phyloP scores from a whole-genome alignment of 2,329 filamentous ascomycete species.

The Ophiostoma angusticollis region DNA sequence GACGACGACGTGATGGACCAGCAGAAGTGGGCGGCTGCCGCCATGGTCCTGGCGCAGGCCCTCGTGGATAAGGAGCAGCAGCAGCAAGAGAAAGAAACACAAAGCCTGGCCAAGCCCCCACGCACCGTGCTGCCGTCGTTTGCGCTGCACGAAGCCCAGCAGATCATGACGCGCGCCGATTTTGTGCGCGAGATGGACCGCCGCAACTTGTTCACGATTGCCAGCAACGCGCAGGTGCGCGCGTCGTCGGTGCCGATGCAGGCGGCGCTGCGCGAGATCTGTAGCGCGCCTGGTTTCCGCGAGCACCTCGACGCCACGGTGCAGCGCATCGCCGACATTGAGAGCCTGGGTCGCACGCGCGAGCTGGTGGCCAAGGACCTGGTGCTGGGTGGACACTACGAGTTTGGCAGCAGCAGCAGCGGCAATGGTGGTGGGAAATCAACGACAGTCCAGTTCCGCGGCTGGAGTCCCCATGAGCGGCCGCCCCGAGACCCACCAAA shows the following conservation, averaged over 20 bases:
- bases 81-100: conserved; percentile 29
- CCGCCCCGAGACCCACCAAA: conserved; percentile 9
- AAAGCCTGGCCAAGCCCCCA: conserved; percentile 25
- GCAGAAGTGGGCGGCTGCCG: conserved; percentile 87
- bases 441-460: conserved; percentile 10
- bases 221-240: conserved; percentile 71
- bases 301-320: conserved; percentile 71
- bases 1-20: conserved; percentile 56
- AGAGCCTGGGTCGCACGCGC: conserved; percentile 83
- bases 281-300: conserved; percentile 61
- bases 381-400: conserved; percentile 71
- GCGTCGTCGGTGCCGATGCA: conserved; percentile 96
- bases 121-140: conserved; percentile 61
- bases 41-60: conserved; percentile 79
- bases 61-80: conserved; percentile 68
- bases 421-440: too few species aligned
- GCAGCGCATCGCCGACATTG: conserved; percentile 79
- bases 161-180: conserved; percentile 92
- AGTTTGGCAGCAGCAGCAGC: conserved; percentile 28
- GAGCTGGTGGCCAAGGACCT: conserved; percentile 93
- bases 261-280: conserved; percentile 77
- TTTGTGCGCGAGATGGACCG: conserved; percentile 91
- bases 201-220: conserved; percentile 90
- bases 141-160: conserved; percentile 67
- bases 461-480: conserved; percentile 14